Conservation (phyloP, 2,329 filamentous ascomycete genomes). For the Tolypocladium inflatum region DNA sequence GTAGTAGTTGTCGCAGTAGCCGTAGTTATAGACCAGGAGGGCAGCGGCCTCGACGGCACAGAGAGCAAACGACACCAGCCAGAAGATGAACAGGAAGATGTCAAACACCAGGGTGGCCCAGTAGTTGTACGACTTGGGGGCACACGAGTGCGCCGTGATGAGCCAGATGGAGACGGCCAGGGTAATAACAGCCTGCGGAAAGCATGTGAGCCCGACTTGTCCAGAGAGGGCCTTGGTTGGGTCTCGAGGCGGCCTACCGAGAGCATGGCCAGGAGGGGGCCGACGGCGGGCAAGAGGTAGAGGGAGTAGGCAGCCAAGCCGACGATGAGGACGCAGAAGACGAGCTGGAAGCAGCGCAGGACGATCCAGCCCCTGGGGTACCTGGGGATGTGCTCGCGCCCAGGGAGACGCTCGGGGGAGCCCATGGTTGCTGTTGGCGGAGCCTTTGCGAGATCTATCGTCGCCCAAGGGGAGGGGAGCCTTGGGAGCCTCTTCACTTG, state of each 20-base stretch:
- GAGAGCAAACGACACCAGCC: slow-evolving; percentile 35
- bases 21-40: slow-evolving; percentile 8
- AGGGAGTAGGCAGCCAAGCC: slow-evolving; percentile 37
- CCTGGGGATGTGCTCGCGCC: slow-evolving; percentile 34
- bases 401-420: slow-evolving; percentile 10
- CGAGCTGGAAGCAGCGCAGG: slow-evolving; percentile 34
- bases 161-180: slow-evolving; percentile 36
- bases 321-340: slow-evolving; percentile 34
- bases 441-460: neutral
- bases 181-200: slow-evolving; percentile 28
- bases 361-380: slow-evolving; percentile 34
- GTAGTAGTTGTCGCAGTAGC: slow-evolving; percentile 14
- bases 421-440: neutral
- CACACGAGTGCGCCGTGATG: slow-evolving; percentile 30
- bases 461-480: neutral
- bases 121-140: slow-evolving; percentile 39
- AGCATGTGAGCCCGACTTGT: slow-evolving; percentile 10
- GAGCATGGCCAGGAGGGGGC: slow-evolving; percentile 23
- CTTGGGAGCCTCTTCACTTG: neutral
- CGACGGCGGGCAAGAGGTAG: slow-evolving; percentile 21
- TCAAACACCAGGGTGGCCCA: slow-evolving; percentile 43
- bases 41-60: slow-evolving; percentile 24
- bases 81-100: slow-evolving; percentile 41
- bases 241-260: slow-evolving; percentile 19
- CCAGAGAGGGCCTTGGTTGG: neutral